Evolutionary conservation across 148 eudicot genomes (phyloP).

Genomic region (Cornus suecica): DNA sequence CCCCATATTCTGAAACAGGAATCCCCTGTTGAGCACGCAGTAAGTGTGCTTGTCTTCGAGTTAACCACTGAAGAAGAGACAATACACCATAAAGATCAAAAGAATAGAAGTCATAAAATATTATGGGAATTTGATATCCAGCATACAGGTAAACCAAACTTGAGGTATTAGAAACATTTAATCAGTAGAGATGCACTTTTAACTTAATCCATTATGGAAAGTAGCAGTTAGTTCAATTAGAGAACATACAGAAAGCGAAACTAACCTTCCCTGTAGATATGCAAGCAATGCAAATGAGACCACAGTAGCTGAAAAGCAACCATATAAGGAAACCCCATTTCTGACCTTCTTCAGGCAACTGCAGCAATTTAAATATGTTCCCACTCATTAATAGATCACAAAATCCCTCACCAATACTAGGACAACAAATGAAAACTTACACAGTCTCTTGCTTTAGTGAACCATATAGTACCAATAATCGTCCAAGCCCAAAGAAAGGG

Average conservation of each 20-base stretch:
- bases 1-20: constrained; percentile 88
- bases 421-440: constrained; percentile 38
- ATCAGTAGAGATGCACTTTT: background rate
- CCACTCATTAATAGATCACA: background rate
- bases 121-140: background rate
- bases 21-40: constrained; percentile 90
- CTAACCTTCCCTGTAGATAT: constrained; percentile 74
- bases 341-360: constrained; percentile 97
- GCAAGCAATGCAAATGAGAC: constrained; percentile 82
- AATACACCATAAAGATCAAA: background rate
- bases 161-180: background rate
- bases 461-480: constrained; percentile 85
- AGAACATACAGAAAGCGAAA: background rate
- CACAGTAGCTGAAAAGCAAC: constrained; percentile 94
- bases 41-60: constrained; percentile 79
- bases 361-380: constrained; percentile 30
- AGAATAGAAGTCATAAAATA: background rate
- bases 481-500: constrained; percentile 97
- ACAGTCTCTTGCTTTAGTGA: constrained; percentile 64
- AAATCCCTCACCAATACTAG: background rate
- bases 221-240: background rate
- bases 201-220: background rate
- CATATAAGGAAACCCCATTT: constrained; percentile 97
- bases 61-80: constrained; percentile 54
- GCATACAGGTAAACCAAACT: background rate